Percentiles rank a stretch among this genome's conserved stretches.
phyloP scores from a whole-genome alignment of 192 early-diverging fungal species.

The Gryganskiella cystojenkinii region DNA sequence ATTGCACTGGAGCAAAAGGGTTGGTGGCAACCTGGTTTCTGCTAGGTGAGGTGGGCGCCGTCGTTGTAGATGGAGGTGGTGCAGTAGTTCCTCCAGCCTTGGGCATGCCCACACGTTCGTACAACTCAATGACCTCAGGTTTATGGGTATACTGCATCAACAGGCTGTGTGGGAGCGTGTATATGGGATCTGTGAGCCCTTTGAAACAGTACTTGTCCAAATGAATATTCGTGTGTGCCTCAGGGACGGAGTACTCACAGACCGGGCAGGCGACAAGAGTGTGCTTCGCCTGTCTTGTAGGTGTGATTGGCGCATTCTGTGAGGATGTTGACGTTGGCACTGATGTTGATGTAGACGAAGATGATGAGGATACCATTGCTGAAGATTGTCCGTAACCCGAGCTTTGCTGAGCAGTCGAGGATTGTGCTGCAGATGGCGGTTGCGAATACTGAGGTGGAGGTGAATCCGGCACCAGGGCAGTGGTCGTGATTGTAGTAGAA shows the following conservation, averaged over 20 bases:
- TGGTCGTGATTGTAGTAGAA: background rate
- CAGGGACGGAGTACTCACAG: conserved; percentile 19
- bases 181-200: conserved; percentile 20
- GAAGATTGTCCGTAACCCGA: no score
- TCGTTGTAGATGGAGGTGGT: background rate
- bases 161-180: conserved; percentile 12
- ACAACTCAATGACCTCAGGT: conserved; percentile 14
- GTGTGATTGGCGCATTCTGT: background rate
- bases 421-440: background rate
- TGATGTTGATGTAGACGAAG: background rate
- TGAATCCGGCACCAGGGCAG: background rate
- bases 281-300: background rate
- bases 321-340: background rate
- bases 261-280: conserved; percentile 37
- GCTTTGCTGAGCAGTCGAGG: background rate
- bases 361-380: background rate
- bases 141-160: background rate
- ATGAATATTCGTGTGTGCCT: conserved; percentile 31
- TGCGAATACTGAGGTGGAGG: conserved; percentile 4
- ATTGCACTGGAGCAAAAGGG: no score
- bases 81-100: background rate
- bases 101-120: conserved; percentile 26
- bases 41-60: background rate
- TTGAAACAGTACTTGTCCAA: conserved; percentile 36
- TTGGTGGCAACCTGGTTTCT: no score